Percentiles rank a stretch among this genome's conserved stretches.
Conservation (phyloP, 345 rosid genomes). For the Aquilaria sinensis region DNA sequence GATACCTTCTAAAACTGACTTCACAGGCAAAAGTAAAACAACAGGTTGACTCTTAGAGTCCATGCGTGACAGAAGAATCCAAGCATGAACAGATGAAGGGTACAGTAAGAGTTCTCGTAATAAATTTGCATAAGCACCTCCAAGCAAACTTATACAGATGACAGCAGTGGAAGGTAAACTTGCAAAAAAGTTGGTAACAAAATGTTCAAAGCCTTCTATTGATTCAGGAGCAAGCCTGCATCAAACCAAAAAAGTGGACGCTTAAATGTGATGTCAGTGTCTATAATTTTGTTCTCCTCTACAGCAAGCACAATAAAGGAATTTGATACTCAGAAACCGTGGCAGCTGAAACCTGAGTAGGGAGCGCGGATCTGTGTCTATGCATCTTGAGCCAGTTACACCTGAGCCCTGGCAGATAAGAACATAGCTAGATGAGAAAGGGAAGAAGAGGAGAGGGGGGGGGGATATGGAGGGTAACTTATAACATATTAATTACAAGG, state of each 20-base stretch:
- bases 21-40: slow-evolving; percentile 64
- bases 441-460: too few relatives aligned
- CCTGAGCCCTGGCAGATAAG: slow-evolving; percentile 31
- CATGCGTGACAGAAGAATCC: slow-evolving; percentile 75
- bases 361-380: slow-evolving; percentile 24
- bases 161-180: slow-evolving; percentile 57
- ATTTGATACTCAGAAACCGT: slow-evolving; percentile 4
- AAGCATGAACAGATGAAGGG: slow-evolving; percentile 51
- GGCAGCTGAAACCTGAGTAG: slow-evolving; percentile 43
- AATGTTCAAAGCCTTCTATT: slow-evolving; percentile 53
- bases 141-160: slow-evolving; percentile 68
- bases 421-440: slow-evolving; percentile 9
- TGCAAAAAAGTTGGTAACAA: slow-evolving; percentile 50
- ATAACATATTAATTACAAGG: too few relatives aligned
- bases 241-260: slow-evolving; percentile 15
- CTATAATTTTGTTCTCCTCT: neutral
- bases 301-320: neutral
- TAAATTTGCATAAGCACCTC: slow-evolving; percentile 44
- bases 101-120: slow-evolving; percentile 47
- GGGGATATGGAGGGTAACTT: too few relatives aligned
- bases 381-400: slow-evolving; percentile 27
- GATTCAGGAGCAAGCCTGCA: slow-evolving; percentile 82
- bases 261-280: neutral
- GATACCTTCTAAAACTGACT: slow-evolving; percentile 65
- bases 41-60: slow-evolving; percentile 52